A percentile compares a stretch with the other conserved stretches of the same genome.
These are phyloP conservation scores for Anthracocystis setariae DNA, from an alignment of 1,284 basidiomycete species.

Conservation along the genomic window DNA sequence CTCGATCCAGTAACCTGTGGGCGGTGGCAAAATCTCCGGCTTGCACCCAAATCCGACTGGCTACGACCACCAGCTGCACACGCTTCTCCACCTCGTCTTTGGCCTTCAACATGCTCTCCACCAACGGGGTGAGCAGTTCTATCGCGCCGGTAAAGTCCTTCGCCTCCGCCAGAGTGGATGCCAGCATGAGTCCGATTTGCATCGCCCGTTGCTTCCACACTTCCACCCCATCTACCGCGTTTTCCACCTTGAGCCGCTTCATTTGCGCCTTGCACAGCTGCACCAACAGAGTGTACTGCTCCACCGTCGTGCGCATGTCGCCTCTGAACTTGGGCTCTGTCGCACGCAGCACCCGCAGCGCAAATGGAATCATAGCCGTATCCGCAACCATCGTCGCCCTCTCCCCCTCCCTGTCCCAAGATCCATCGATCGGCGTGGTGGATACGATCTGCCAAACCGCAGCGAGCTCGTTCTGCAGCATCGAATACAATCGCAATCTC, in stretches of 20 bases:
- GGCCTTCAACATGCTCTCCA: conserved; percentile 2
- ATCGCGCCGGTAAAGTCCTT: conserved; percentile 32
- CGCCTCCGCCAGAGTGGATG: conserved; percentile 23
- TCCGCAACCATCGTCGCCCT: conserved; percentile 2
- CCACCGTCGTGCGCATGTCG: conserved; percentile 5
- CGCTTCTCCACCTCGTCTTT: not conserved
- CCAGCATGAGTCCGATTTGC: conserved; percentile 26
- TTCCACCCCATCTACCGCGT: not conserved
- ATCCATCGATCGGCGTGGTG: not conserved
- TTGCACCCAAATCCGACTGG: conserved; percentile 21
- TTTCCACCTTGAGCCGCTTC: not conserved
- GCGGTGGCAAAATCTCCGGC: conserved; percentile 10
- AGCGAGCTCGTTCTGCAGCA: conserved; percentile 37
- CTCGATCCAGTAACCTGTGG: not conserved
- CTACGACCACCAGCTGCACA: conserved; percentile 11
- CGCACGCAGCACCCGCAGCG: conserved; percentile 23
- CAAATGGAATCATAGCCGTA: conserved; percentile 25
- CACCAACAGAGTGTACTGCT: conserved; percentile 18
- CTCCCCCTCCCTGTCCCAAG: too few relatives aligned
- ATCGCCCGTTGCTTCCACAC: conserved; percentile 26
- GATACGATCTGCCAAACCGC: conserved; percentile 18
- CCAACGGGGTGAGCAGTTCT: conserved; percentile 16
- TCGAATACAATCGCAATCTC: conserved; percentile 34
- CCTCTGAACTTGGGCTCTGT: conserved; percentile 27
- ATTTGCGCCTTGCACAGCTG: conserved; percentile 17